These are phyloP conservation scores for Apiospora phragmitis DNA, from an alignment of 2,329 filamentous ascomycete species.

Conservation along the genomic window DNA sequence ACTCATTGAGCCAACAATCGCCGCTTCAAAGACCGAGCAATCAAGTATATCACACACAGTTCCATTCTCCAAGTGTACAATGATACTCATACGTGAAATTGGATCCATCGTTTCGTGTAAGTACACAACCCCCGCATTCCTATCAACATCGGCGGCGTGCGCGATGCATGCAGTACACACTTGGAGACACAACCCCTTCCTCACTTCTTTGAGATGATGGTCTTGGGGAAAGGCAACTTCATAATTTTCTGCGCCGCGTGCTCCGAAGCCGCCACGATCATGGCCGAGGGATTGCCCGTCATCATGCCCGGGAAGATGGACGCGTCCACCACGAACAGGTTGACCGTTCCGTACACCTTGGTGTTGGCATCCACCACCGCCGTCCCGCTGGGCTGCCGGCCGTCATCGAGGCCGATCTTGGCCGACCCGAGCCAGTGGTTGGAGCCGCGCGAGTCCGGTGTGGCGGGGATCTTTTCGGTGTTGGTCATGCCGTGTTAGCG, in stretches of 20 bases:
- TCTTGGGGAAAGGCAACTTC: constrained; percentile 5
- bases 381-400: constrained; percentile 47
- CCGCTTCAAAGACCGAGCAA: background rate
- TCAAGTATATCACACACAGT: background rate
- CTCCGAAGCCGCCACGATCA: constrained; percentile 41
- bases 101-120: too few species aligned
- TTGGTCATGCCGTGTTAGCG: constrained; percentile 10
- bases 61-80: background rate
- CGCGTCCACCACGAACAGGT: constrained; percentile 68
- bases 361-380: constrained; percentile 64
- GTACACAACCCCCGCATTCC: too few species aligned
- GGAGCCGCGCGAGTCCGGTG: constrained; percentile 37
- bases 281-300: constrained; percentile 62
- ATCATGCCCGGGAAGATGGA: constrained; percentile 70
- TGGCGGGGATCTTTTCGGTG: constrained; percentile 29
- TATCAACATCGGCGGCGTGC: background rate
- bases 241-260: constrained; percentile 35
- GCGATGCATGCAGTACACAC: background rate
- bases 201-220: background rate
- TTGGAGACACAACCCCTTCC: background rate
- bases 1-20: background rate
- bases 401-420: constrained; percentile 54
- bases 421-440: constrained; percentile 48
- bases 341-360: constrained; percentile 67
- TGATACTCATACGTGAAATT: background rate